A percentile compares a stretch with the other conserved stretches of the same genome.
These are phyloP conservation scores for Amanita pseudoporphyria DNA, from an alignment of 768 basidiomycete species.

Conservation along the genomic window DNA sequence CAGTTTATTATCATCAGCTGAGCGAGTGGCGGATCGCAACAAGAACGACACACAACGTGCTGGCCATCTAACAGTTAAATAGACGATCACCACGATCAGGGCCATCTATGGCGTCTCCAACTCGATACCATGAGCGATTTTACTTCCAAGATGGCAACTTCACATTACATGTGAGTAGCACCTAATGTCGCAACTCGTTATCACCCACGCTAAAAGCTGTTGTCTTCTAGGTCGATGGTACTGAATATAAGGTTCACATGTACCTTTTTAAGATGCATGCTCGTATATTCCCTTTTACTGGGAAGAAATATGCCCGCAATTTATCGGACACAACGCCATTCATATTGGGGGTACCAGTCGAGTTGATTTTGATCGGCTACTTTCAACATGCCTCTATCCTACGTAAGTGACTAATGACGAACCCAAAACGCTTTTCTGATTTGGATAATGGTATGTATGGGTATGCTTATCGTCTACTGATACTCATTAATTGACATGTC, in stretches of 20 bases:
- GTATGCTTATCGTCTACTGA: too few relatives aligned
- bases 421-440: background rate
- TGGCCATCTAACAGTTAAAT: background rate
- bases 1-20: background rate
- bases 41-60: background rate
- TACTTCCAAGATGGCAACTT: constrained; percentile 3
- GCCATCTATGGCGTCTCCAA: background rate
- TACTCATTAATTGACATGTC: too few relatives aligned
- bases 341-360: background rate
- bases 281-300: background rate
- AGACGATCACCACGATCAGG: background rate
- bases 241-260: background rate
- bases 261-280: constrained; percentile 1
- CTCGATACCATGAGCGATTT: constrained; percentile 2
- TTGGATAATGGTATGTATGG: too few relatives aligned
- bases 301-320: background rate
- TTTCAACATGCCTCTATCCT: constrained; percentile 2
- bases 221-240: background rate
- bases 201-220: background rate
- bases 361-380: constrained; percentile 2
- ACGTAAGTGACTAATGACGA: background rate
- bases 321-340: background rate
- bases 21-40: background rate
- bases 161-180: background rate
- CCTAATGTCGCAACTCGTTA: background rate